Evolutionary conservation across 768 basidiomycete genomes (phyloP), one percentile per base, ranked within the genome.

Genomic region (Agrocybe pediades): DNA sequence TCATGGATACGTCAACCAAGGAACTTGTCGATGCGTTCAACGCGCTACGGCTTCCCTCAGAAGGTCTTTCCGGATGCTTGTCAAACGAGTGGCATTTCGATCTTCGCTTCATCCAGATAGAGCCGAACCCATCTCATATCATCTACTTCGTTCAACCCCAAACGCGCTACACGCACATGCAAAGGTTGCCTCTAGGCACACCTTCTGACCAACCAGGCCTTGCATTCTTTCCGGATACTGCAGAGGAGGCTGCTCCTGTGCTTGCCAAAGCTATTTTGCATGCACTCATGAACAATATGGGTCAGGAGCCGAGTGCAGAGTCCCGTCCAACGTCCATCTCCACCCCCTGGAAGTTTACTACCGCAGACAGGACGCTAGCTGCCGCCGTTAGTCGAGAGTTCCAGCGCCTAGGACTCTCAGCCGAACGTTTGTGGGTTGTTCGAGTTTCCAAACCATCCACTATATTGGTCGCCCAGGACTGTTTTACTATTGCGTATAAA

Each of bases 51-150:
- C 58, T 67, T 9, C 53, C 55, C 7, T 47, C 46, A 13, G 49
- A 54, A 11, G 20, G 53, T 1, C 62, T 65, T 6, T 62, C 64
- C 45, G 63, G 65, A 16, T 29, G 15, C 26, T 60, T 63, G 1
- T 53, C 62, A 9, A 70, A 70, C 46, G 53, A 65, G 49, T 73
- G 72, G 71, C 66, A 72, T 49, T 73, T 74, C 25, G 71, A 73
- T 40, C 29, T 72, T 17, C 69, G 72, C n/a, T 73, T 65, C 51
- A 55, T 73, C 2, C 62, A 65, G 3, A 49, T 73, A 20, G 63
- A 71, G n/a, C 71, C 70, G 13, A 53, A 36, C 13, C 68, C 69
- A 3, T 61, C 63, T 2, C 71, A 71, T 53, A 40, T 66, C 21
- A 54, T 72, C 33, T 63, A 63, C 25, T 42, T 71, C 17, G 41